These are phyloP conservation scores for Tricholoma saponaceum DNA, from an alignment of 768 basidiomycete genomes.

Conservation along the genomic window DNA sequence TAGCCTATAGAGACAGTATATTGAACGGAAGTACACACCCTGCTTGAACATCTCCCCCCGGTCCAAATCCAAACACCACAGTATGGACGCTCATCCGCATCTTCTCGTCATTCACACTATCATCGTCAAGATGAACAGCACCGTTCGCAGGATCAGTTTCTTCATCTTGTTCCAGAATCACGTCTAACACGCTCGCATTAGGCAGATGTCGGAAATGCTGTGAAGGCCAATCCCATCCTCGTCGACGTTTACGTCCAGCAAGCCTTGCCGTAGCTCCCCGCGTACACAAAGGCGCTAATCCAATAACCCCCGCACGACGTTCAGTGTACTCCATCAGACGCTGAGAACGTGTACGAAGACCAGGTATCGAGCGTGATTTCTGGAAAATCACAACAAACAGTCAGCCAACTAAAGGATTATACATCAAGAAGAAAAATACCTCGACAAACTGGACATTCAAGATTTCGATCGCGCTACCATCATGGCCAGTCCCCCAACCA, in stretches of 20 bases:
- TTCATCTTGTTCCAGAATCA: slow-evolving; percentile 34
- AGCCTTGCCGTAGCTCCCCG: slow-evolving; percentile 25
- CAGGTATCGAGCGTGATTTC: slow-evolving; percentile 52
- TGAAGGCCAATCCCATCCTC: slow-evolving; percentile 31
- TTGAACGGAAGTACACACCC: slow-evolving; percentile 44
- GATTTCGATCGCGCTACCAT: slow-evolving; percentile 50
- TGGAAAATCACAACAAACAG: slow-evolving; percentile 17
- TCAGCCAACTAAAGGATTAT: neutral
- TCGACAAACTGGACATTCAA: slow-evolving; percentile 50
- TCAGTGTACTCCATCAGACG: slow-evolving; percentile 64
- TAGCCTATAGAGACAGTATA: too few species aligned
- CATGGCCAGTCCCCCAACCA: slow-evolving; percentile 66
- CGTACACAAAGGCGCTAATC: slow-evolving; percentile 20
- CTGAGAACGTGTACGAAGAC: slow-evolving; percentile 60
- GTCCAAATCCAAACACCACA: slow-evolving; percentile 42
- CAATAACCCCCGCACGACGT: slow-evolving; percentile 49
- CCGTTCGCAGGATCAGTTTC: slow-evolving; percentile 24
- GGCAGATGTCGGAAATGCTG: slow-evolving; percentile 27
- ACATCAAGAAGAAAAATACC: slow-evolving; percentile 35
- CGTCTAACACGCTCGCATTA: slow-evolving; percentile 37
- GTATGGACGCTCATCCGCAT: slow-evolving; percentile 43
- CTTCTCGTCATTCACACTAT: slow-evolving; percentile 28
- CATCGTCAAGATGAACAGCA: slow-evolving; percentile 21
- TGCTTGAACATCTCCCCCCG: slow-evolving; percentile 32
- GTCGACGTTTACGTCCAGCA: slow-evolving; percentile 39